A percentile compares a stretch with the other conserved stretches of the same genome.
Evolutionary conservation across 2,329 filamentous ascomycete species (phyloP).

Genomic region (Rhytidhysteron rufulum): DNA sequence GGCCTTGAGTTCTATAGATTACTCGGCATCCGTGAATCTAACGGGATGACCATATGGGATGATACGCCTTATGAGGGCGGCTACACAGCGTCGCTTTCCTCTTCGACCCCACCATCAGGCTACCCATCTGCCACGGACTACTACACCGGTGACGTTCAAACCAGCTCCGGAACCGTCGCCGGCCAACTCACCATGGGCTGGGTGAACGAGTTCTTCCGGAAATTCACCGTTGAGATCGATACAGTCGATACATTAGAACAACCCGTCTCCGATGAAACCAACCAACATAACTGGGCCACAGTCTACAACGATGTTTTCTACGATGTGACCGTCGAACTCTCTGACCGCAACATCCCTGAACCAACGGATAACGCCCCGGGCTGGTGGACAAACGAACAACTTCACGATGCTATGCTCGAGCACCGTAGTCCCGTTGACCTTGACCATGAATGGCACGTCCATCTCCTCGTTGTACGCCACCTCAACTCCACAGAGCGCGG

Average conservation of each 20-base stretch:
- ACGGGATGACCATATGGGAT: slow-evolving; percentile 5
- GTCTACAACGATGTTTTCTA: slow-evolving; percentile 4
- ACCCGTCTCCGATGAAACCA: slow-evolving; percentile 1
- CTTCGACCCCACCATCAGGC: slow-evolving; percentile 2
- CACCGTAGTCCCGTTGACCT: slow-evolving; percentile 6
- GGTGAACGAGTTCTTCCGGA: slow-evolving; percentile 4
- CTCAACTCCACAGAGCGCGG: slow-evolving; percentile 1
- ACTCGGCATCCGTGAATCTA: neutral
- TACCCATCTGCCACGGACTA: slow-evolving; percentile 6
- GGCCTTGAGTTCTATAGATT: slow-evolving; percentile 5
- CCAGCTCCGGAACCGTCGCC: neutral
- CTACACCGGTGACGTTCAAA: slow-evolving; percentile 5
- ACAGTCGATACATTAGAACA: slow-evolving; percentile 1
- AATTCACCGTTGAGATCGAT: slow-evolving; percentile 7
- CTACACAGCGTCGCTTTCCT: slow-evolving; percentile 3
- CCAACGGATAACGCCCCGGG: slow-evolving; percentile 1
- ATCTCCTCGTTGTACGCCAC: slow-evolving; percentile 1
- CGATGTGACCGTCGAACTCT: slow-evolving; percentile 4
- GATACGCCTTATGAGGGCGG: slow-evolving; percentile 2
- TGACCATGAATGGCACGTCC: slow-evolving; percentile 8
- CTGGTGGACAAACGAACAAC: slow-evolving; percentile 5
- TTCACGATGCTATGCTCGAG: slow-evolving; percentile 6
- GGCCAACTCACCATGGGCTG: slow-evolving; percentile 10
- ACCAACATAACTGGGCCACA: slow-evolving; percentile 4
- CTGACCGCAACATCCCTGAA: slow-evolving; percentile 4